Percentiles rank a stretch among this genome's conserved stretches.
phyloP scores from a whole-genome alignment of 768 basidiomycete genomes.

The Clavaria fumosa region DNA sequence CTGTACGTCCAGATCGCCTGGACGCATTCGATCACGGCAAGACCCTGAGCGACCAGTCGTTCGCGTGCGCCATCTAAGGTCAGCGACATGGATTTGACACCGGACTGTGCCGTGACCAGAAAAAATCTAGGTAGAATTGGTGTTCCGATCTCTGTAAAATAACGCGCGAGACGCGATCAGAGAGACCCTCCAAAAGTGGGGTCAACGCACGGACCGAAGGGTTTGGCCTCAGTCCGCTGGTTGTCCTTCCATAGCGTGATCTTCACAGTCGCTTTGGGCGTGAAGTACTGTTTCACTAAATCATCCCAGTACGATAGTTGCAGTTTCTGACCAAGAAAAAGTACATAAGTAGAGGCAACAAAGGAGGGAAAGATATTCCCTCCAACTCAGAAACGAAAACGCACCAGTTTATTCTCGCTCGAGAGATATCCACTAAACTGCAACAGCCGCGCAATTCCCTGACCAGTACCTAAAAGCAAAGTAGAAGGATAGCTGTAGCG shows the following conservation, averaged over 20 bases:
- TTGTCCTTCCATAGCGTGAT: slow-evolving; percentile 85
- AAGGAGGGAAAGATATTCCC: too few species aligned
- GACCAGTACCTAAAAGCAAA: slow-evolving; percentile 38
- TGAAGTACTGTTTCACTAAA: slow-evolving; percentile 55
- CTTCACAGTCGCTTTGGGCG: slow-evolving; percentile 54
- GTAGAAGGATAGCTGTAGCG: too few species aligned
- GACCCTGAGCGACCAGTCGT: slow-evolving; percentile 29
- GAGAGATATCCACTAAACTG: slow-evolving; percentile 58
- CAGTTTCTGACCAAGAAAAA: slow-evolving; percentile 33
- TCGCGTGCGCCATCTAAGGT: slow-evolving; percentile 67
- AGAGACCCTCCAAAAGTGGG: background rate
- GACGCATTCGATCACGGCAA: slow-evolving; percentile 53
- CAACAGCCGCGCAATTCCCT: slow-evolving; percentile 47
- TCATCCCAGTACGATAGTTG: slow-evolving; percentile 52
- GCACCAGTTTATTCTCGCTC: slow-evolving; percentile 31
- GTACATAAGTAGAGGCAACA: too few species aligned
- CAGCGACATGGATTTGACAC: slow-evolving; percentile 73
- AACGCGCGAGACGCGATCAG: background rate
- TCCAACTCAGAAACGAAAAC: slow-evolving; percentile 13
- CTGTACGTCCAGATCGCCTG: slow-evolving; percentile 70
- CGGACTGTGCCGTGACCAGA: slow-evolving; percentile 70
- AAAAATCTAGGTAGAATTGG: slow-evolving; percentile 75
- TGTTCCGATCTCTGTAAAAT: slow-evolving; percentile 51
- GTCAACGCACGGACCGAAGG: slow-evolving; percentile 45
- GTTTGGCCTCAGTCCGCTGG: slow-evolving; percentile 62